phyloP scores from a whole-genome alignment of 192 early-diverging fungal species.

The Phycomyces blakesleeanus region DNA sequence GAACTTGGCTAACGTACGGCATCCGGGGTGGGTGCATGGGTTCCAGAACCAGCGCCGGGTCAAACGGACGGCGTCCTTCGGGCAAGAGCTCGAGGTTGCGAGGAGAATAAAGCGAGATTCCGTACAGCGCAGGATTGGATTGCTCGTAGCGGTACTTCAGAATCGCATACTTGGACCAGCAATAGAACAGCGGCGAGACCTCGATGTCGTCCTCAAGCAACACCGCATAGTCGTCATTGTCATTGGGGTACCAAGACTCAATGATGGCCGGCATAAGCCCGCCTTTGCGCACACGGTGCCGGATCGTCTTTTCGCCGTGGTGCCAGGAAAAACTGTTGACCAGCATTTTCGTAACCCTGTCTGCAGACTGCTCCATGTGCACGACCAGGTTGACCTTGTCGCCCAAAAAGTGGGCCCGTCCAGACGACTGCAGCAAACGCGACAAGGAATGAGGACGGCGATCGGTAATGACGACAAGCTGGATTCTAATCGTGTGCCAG shows the following conservation, averaged over 20 bases:
- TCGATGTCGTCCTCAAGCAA: slow-evolving; percentile 62
- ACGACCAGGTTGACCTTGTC: slow-evolving; percentile 49
- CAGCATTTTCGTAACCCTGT: slow-evolving; percentile 44
- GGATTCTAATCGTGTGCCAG: slow-evolving; percentile 49
- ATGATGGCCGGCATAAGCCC: slow-evolving; percentile 57
- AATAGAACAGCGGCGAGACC: slow-evolving; percentile 55
- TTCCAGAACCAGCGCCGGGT: slow-evolving; percentile 45
- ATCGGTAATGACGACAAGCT: slow-evolving; percentile 54
- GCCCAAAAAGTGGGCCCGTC: slow-evolving; percentile 43
- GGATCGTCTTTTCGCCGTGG: slow-evolving; percentile 44
- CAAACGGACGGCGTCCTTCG: slow-evolving; percentile 45
- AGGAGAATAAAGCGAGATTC: slow-evolving; percentile 56
- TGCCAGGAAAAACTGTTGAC: slow-evolving; percentile 45
- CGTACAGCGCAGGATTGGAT: slow-evolving; percentile 41
- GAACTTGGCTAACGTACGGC: slow-evolving; percentile 54
- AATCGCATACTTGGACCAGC: slow-evolving; percentile 54
- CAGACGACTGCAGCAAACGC: slow-evolving; percentile 48
- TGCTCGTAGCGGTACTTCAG: slow-evolving; percentile 53
- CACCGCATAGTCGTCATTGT: slow-evolving; percentile 54
- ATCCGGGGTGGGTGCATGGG: slow-evolving; percentile 40
- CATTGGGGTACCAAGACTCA: slow-evolving; percentile 54
- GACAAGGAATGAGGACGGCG: slow-evolving; percentile 55
- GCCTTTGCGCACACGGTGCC: slow-evolving; percentile 52
- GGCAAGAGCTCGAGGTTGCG: slow-evolving; percentile 48
- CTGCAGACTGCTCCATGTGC: slow-evolving; percentile 56